Evolutionary conservation across 208 protist genomes (phyloP).

Genomic region (Phytomonas sp.): DNA sequence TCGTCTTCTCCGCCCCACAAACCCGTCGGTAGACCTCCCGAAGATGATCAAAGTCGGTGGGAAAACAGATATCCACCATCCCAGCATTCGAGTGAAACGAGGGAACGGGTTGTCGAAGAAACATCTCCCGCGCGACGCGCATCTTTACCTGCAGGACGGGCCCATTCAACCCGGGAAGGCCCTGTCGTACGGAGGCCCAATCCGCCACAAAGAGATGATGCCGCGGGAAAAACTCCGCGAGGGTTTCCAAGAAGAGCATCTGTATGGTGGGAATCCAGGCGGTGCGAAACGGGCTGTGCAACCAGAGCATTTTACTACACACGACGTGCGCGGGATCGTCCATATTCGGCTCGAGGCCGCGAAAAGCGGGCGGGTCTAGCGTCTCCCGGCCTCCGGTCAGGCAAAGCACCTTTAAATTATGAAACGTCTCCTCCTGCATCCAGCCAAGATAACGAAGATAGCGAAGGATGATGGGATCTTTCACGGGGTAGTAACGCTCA

Average conservation of each 20-base stretch:
- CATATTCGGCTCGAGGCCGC: constrained; percentile 46
- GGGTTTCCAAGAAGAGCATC: constrained; percentile 73
- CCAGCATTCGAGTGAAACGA: constrained; percentile 62
- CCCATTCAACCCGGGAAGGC: constrained; percentile 53
- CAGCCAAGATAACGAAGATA: constrained; percentile 82
- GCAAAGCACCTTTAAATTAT: constrained; percentile 78
- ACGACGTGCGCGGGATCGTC: constrained; percentile 43
- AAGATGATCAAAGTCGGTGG: constrained; percentile 80
- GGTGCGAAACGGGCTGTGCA: constrained; percentile 70
- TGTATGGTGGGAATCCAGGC: constrained; percentile 69
- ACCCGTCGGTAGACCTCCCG: constrained; percentile 46
- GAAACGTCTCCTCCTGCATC: constrained; percentile 84
- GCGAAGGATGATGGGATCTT: constrained; percentile 72
- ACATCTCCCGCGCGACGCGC: constrained; percentile 72
- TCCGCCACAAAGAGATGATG: constrained; percentile 78
- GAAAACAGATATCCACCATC: constrained; percentile 85
- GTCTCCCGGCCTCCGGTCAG: constrained; percentile 67
- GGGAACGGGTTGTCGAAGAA: constrained; percentile 48
- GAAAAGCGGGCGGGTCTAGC: constrained; percentile 47
- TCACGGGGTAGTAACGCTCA: constrained; percentile 52
- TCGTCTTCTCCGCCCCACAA: constrained; percentile 65
- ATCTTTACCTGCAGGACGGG: constrained; percentile 80
- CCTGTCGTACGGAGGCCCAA: constrained; percentile 58
- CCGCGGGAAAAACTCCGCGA: constrained; percentile 68
- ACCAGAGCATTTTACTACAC: constrained; percentile 53